Evolutionary conservation across 768 basidiomycete species (phyloP).

Genomic region (Cystobasidium ongulense): DNA sequence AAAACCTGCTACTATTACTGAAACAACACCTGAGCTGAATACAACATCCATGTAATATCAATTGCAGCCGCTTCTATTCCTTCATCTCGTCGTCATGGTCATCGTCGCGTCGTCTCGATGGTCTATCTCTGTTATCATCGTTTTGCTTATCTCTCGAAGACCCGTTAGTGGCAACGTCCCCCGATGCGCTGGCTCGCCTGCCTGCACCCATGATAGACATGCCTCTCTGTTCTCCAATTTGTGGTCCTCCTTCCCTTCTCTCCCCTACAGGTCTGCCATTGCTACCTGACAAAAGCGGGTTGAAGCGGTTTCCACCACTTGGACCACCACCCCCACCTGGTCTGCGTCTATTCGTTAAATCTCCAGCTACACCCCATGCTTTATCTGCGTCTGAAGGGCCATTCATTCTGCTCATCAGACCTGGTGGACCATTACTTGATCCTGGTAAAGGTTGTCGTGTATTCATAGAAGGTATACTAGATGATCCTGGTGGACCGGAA

Average conservation of each 20-base stretch:
- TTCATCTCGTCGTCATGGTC: not conserved
- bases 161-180: not conserved
- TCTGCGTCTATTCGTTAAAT: not conserved
- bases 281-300: conserved; percentile 10
- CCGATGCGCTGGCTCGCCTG: not conserved
- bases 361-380: conserved; percentile 29
- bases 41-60: too few relatives aligned
- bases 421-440: not conserved
- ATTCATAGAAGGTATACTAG: not conserved
- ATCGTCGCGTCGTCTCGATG: not conserved
- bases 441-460: not conserved
- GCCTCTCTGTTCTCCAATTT: not conserved
- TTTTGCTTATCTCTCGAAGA: not conserved
- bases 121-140: not conserved
- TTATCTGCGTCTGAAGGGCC: conserved; percentile 22
- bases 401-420: not conserved
- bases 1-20: too few relatives aligned
- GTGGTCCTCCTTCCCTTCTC: not conserved
- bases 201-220: conserved; percentile 23
- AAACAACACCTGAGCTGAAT: too few relatives aligned
- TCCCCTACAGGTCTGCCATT: not conserved
- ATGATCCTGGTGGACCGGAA: not conserved
- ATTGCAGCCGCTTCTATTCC: not conserved
- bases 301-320: conserved; percentile 10
- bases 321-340: conserved; percentile 1